phyloP scores from a whole-genome alignment of 371 early-diverging fungal genomes.

The Batkoa obscura region DNA sequence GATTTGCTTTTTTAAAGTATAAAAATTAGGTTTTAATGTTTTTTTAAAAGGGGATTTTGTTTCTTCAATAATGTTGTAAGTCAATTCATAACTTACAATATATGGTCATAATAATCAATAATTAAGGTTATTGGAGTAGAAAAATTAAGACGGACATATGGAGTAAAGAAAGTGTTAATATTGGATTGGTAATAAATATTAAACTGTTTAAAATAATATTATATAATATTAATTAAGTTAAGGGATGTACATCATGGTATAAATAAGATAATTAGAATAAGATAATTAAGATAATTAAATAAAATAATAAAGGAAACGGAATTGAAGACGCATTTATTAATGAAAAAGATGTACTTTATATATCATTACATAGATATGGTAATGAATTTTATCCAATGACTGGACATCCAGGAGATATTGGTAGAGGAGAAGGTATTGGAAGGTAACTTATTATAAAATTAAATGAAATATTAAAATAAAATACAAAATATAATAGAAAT shows the following conservation, averaged over 20 bases:
- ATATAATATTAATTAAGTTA: background rate
- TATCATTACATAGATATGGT: slow-evolving; percentile 74
- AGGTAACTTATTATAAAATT: slow-evolving; percentile 17
- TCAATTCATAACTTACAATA: background rate
- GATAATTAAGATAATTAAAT: slow-evolving; percentile 3
- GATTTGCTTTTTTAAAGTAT: background rate
- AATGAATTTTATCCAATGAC: slow-evolving; percentile 54
- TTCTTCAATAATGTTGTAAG: slow-evolving; percentile 62
- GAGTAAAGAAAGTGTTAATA: slow-evolving; percentile 43
- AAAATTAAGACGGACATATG: slow-evolving; percentile 21
- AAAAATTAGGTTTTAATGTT: background rate
- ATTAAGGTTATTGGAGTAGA: slow-evolving; percentile 44
- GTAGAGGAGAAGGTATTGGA: slow-evolving; percentile 39
- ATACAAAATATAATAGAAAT: slow-evolving; percentile 22
- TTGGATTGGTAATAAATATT: slow-evolving; percentile 56
- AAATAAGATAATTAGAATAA: background rate
- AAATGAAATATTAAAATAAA: background rate
- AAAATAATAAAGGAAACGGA: slow-evolving; percentile 44
- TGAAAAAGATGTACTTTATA: slow-evolving; percentile 57
- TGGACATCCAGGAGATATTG: slow-evolving; percentile 30
- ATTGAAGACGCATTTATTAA: slow-evolving; percentile 61
- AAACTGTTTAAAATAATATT: background rate
- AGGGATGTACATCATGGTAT: slow-evolving; percentile 84
- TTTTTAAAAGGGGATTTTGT: slow-evolving; percentile 60
- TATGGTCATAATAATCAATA: background rate